Conservation (phyloP, 2,329 filamentous ascomycete species). For the Cladosporium sp. region DNA sequence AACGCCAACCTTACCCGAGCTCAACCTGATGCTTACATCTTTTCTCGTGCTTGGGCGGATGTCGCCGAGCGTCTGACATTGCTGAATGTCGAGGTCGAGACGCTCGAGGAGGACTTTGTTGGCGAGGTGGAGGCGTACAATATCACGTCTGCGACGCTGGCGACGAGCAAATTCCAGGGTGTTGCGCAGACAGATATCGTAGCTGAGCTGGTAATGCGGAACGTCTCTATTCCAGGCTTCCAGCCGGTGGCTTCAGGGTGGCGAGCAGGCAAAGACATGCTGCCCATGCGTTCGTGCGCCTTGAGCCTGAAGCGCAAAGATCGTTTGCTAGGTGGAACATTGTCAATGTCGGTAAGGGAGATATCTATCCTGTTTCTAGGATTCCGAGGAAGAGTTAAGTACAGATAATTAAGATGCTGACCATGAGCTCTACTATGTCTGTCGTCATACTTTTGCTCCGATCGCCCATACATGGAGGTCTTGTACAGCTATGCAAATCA, state of each 20-base stretch:
- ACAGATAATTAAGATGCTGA: too few relatives aligned
- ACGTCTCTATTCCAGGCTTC: slow-evolving; percentile 20
- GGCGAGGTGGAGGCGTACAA: slow-evolving; percentile 34
- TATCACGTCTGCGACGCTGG: slow-evolving; percentile 29
- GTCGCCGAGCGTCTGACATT: slow-evolving; percentile 29
- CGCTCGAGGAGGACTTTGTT: slow-evolving; percentile 24
- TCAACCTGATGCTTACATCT: slow-evolving; percentile 34
- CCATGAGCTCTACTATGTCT: too few relatives aligned
- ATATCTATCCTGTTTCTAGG: slow-evolving; percentile 33
- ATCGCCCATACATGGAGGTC: too few relatives aligned
- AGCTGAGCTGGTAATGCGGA: slow-evolving; percentile 23
- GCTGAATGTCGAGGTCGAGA: slow-evolving; percentile 31
- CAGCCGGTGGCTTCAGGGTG: slow-evolving; percentile 33
- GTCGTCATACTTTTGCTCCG: too few relatives aligned
- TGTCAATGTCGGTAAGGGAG: slow-evolving; percentile 30
- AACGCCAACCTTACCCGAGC: slow-evolving; percentile 32
- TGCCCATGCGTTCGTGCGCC: slow-evolving; percentile 33
- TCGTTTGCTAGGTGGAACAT: slow-evolving; percentile 2
- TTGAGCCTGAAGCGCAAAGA: slow-evolving; percentile 31
- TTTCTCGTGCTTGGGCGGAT: slow-evolving; percentile 33
- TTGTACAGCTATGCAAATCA: too few relatives aligned
- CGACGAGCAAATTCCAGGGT: slow-evolving; percentile 24
- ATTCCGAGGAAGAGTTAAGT: not conserved
- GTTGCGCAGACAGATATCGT: slow-evolving; percentile 17
- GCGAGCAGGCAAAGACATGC: slow-evolving; percentile 35